phyloP scores from a whole-genome alignment of 495 filamentous ascomycete genomes.

The Pyronema omphalodes region DNA sequence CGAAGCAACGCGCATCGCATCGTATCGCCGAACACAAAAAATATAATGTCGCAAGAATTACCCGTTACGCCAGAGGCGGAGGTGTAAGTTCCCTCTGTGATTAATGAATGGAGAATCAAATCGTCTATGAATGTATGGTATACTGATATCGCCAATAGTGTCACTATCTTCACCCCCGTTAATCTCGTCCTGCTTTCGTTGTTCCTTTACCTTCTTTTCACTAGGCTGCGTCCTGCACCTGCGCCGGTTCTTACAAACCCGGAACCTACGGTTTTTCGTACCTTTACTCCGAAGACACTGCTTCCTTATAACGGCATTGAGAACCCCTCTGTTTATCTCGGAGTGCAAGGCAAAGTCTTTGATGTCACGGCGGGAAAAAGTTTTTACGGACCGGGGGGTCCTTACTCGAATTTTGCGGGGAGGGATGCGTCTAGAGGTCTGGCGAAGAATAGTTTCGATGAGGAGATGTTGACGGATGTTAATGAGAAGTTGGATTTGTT shows the following conservation, averaged over 20 bases:
- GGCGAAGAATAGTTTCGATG: constrained; percentile 84
- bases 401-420: constrained; percentile 86
- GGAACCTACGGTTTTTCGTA: constrained; percentile 65
- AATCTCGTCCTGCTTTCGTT: constrained; percentile 58
- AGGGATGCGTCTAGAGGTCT: constrained; percentile 84
- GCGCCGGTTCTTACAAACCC: constrained; percentile 38
- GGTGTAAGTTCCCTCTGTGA: too few relatives aligned
- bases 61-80: too few relatives aligned
- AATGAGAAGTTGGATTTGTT: constrained; percentile 71
- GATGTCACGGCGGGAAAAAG: constrained; percentile 69
- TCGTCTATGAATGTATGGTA: too few relatives aligned
- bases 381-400: constrained; percentile 86
- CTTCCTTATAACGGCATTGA: constrained; percentile 73
- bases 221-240: constrained; percentile 39
- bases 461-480: constrained; percentile 87
- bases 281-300: constrained; percentile 73
- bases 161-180: constrained; percentile 47
- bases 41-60: too few relatives aligned
- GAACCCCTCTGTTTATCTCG: constrained; percentile 58
- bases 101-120: too few relatives aligned
- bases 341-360: constrained; percentile 70
- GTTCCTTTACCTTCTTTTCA: constrained; percentile 50
- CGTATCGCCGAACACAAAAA: too few relatives aligned
- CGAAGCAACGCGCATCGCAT: too few relatives aligned
- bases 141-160: constrained; percentile 1